Percentiles rank a stretch among this genome's conserved stretches.
Evolutionary conservation across 1,284 basidiomycete genomes (phyloP).

Genomic region (Trichosporon sp.): DNA sequence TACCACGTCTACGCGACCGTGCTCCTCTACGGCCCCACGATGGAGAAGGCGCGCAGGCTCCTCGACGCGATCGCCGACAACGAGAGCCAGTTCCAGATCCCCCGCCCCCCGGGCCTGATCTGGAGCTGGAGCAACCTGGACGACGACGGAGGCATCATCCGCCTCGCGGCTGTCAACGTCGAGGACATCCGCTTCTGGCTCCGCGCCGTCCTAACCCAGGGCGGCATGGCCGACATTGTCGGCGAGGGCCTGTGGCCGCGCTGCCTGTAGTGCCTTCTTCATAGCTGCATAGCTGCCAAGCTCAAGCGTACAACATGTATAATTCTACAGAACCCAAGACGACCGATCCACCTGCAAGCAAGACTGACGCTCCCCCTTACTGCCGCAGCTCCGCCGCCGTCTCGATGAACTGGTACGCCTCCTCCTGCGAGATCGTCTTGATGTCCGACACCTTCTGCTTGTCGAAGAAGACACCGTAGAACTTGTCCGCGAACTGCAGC

Average conservation of each 20-base stretch:
- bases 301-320: conserved; percentile 4
- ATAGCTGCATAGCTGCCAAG: not conserved
- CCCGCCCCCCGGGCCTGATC: conserved; percentile 29
- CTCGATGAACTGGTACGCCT: conserved; percentile 43
- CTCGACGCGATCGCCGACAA: conserved; percentile 26
- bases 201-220: conserved; percentile 28
- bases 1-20: conserved; percentile 49
- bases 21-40: conserved; percentile 42
- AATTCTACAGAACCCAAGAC: conserved; percentile 1
- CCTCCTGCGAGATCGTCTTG: conserved; percentile 41
- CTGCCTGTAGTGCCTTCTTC: conserved; percentile 11
- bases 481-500: conserved; percentile 76
- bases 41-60: conserved; percentile 25
- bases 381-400: conserved; percentile 16
- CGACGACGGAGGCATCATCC: conserved; percentile 36
- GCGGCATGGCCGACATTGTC: conserved; percentile 38
- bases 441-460: conserved; percentile 77
- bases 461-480: conserved; percentile 99
- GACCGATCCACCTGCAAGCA: no score
- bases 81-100: conserved; percentile 39
- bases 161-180: conserved; percentile 43
- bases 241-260: conserved; percentile 48
- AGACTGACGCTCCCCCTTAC: not conserved
- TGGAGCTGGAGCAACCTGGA: conserved; percentile 44
- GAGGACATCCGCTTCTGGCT: conserved; percentile 46